A percentile compares a stretch with the other conserved stretches of the same genome.
These are phyloP conservation scores for Arabidopsis suecica DNA, from an alignment of 345 rosid genomes.

Conservation along the genomic window DNA sequence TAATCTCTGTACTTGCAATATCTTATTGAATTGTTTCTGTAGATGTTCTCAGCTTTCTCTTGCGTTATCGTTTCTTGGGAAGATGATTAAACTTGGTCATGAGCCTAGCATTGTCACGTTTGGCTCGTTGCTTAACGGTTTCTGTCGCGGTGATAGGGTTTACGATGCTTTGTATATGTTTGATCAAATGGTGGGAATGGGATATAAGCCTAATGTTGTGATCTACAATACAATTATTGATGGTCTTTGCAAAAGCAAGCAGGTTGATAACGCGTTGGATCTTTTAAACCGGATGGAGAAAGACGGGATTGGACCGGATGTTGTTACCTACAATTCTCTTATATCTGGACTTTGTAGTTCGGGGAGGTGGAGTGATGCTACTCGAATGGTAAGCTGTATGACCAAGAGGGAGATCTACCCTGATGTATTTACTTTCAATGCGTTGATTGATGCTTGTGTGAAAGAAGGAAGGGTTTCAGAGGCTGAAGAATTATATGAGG, in stretches of 20 bases:
- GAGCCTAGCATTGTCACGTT: constrained; percentile 36
- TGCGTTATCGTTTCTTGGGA: constrained; percentile 39
- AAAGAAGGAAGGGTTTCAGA: constrained; percentile 21
- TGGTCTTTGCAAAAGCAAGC: constrained; percentile 36
- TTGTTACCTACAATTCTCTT: constrained; percentile 33
- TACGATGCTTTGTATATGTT: constrained; percentile 31
- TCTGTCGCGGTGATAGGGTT: constrained; percentile 26
- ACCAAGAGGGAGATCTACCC: constrained; percentile 28
- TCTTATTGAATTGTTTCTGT: constrained; percentile 40
- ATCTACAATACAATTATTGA: constrained; percentile 38
- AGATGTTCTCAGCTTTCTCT: constrained; percentile 21
- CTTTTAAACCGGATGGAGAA: constrained; percentile 26
- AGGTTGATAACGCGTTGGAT: constrained; percentile 28
- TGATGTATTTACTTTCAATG: constrained; percentile 44
- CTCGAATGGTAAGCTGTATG: constrained; percentile 30
- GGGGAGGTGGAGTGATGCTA: constrained; percentile 32
- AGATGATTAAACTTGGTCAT: constrained; percentile 45
- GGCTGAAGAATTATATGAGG: constrained; percentile 36
- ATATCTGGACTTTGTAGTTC: constrained; percentile 35
- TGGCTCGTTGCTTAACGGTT: constrained; percentile 32
- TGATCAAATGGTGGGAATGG: constrained; percentile 21
- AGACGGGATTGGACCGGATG: constrained; percentile 19
- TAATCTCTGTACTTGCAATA: constrained; percentile 38
- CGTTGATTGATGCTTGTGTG: constrained; percentile 37
- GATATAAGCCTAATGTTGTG: constrained; percentile 36